Conservation (phyloP, 176 grass and related monocot species). For the Aegilops longissima region DNA sequence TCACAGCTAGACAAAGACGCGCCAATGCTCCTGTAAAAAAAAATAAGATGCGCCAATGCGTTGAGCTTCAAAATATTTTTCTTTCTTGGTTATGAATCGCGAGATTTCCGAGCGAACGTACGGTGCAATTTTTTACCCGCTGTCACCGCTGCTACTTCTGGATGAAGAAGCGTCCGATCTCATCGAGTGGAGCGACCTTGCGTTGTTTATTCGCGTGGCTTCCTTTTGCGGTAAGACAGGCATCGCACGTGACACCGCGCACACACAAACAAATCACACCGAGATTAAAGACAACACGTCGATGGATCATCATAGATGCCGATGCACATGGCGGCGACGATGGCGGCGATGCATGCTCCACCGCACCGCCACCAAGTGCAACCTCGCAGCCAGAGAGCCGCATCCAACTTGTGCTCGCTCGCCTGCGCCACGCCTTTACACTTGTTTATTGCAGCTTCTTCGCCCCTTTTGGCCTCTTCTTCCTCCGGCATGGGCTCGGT, state of each 20-base stretch:
- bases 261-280: background rate
- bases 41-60: too few species aligned
- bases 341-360: background rate
- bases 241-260: background rate
- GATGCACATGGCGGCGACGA: background rate
- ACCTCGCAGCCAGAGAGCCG: background rate
- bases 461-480: background rate
- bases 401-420: slow-evolving; percentile 27
- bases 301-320: background rate
- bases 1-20: too few species aligned
- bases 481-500: background rate
- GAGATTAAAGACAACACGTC: background rate
- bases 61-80: too few species aligned
- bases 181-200: background rate
- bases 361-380: background rate
- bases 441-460: slow-evolving; percentile 14
- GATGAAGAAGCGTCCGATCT: too few species aligned
- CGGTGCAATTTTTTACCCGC: too few species aligned
- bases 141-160: too few species aligned
- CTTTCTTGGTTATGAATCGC: too few species aligned
- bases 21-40: too few species aligned
- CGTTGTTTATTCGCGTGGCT: background rate
- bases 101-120: too few species aligned
- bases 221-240: background rate
- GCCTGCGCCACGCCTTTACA: too few species aligned